phyloP scores from a whole-genome alignment of 805 yeast genomes.

The Candida orba region DNA sequence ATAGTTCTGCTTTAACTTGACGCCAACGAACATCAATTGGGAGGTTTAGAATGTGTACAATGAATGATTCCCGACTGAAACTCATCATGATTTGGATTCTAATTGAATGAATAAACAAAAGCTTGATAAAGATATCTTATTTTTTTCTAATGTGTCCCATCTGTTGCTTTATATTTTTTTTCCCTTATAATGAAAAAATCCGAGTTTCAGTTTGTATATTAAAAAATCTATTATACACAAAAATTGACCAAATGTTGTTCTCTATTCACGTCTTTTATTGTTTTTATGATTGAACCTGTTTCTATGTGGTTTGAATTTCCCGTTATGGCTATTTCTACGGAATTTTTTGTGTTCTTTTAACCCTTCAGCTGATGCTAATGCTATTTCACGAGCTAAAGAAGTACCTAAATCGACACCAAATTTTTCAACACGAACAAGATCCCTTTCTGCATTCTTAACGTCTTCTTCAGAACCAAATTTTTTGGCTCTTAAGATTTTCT shows the following conservation, averaged over 20 bases:
- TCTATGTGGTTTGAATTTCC: constrained; percentile 1
- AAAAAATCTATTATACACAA: not conserved
- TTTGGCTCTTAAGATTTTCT: constrained; percentile 63
- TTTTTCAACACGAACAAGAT: constrained; percentile 66
- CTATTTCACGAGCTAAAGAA: constrained; percentile 55
- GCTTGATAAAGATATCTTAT: too few relatives aligned
- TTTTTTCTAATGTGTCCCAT: too few relatives aligned
- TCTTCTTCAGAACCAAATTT: constrained; percentile 64
- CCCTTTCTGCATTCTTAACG: constrained; percentile 49
- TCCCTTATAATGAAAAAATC: not conserved
- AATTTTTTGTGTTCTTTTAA: not conserved
- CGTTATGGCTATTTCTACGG: constrained; percentile 3
- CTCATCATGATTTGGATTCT: not conserved
- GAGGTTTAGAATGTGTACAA: constrained; percentile 14
- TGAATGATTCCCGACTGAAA: constrained; percentile 1
- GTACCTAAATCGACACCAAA: constrained; percentile 73
- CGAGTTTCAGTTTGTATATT: not conserved
- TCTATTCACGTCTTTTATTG: not conserved
- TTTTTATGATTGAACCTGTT: not conserved
- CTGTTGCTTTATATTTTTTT: not conserved
- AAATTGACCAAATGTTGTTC: not conserved
- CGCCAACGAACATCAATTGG: constrained; percentile 19
- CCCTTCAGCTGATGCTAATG: not conserved
- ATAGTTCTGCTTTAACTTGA: constrained; percentile 14
- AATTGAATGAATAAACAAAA: too few relatives aligned